Evolutionary conservation across 192 early-diverging fungal species (phyloP).

Genomic region (Spizellomyces sp.): DNA sequence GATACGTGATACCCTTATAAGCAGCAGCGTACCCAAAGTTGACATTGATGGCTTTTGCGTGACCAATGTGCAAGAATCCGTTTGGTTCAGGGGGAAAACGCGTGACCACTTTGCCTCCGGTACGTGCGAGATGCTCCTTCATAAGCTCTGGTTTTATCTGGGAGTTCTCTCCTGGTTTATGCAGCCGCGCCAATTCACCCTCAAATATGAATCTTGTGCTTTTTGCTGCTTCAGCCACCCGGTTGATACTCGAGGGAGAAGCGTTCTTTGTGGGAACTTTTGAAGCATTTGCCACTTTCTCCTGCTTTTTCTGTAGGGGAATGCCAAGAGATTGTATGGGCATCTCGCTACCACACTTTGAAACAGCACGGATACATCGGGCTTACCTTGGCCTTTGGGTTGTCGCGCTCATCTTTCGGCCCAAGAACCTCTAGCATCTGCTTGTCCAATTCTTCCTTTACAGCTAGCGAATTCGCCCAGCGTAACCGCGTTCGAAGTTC

Average conservation of each 20-base stretch:
- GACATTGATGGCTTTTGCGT: slow-evolving; percentile 99
- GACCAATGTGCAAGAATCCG: slow-evolving; percentile 98
- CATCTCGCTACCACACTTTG: slow-evolving; percentile 29
- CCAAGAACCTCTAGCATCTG: slow-evolving; percentile 85
- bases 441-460: slow-evolving; percentile 88
- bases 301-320: slow-evolving; percentile 46
- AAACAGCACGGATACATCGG: not conserved
- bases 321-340: not conserved
- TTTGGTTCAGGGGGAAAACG: slow-evolving; percentile 99
- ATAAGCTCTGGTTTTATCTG: slow-evolving; percentile 93
- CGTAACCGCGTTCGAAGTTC: slow-evolving; percentile 69
- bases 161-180: slow-evolving; percentile 94
- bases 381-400: slow-evolving; percentile 52
- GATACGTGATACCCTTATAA: slow-evolving; percentile 86
- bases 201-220: slow-evolving; percentile 71
- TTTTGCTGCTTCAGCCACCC: slow-evolving; percentile 57
- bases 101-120: slow-evolving; percentile 89
- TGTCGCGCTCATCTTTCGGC: slow-evolving; percentile 97
- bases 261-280: slow-evolving; percentile 23
- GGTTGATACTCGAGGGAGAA: slow-evolving; percentile 23
- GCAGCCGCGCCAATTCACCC: slow-evolving; percentile 89
- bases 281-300: slow-evolving; percentile 62
- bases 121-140: slow-evolving; percentile 85
- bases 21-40: slow-evolving; percentile 98
- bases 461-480: slow-evolving; percentile 87